Conservation (phyloP, 768 basidiomycete species). For the Galerina marginata region DNA sequence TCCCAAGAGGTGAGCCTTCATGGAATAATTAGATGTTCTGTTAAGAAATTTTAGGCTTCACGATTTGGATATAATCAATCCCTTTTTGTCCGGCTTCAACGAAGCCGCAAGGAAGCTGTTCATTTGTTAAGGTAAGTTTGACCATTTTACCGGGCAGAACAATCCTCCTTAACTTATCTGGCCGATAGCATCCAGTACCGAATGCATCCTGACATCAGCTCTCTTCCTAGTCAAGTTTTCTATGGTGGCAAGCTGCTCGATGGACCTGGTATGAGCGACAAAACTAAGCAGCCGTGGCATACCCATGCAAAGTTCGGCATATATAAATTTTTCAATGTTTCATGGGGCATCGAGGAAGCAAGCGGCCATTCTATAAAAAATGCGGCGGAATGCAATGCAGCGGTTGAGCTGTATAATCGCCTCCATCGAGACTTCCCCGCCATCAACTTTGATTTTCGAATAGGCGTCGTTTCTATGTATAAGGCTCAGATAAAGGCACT, state of each 20-base stretch:
- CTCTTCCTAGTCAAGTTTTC: constrained; percentile 86
- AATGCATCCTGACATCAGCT: constrained; percentile 97
- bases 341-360: constrained; percentile 68
- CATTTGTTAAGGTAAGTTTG: constrained; percentile 81
- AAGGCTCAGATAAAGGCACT: constrained; percentile 86
- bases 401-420: constrained; percentile 76
- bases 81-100: constrained; percentile 90
- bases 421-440: constrained; percentile 66
- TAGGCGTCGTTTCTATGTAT: constrained; percentile 90
- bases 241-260: constrained; percentile 82
- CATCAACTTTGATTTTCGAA: constrained; percentile 46
- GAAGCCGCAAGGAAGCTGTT: constrained; percentile 78
- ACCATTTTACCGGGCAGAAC: not conserved
- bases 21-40: not conserved
- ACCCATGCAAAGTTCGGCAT: constrained; percentile 73
- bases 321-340: constrained; percentile 90
- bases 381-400: constrained; percentile 70
- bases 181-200: constrained; percentile 93
- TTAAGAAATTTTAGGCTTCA: constrained; percentile 52
- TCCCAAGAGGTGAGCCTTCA: constrained; percentile 46
- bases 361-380: constrained; percentile 80
- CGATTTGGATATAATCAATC: constrained; percentile 86
- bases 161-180: not conserved
- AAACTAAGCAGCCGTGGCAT: constrained; percentile 91
- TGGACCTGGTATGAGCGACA: constrained; percentile 85